These are phyloP conservation scores for Cladophialophora immunda DNA, from an alignment of 2,329 filamentous ascomycete species.

Conservation along the genomic window DNA sequence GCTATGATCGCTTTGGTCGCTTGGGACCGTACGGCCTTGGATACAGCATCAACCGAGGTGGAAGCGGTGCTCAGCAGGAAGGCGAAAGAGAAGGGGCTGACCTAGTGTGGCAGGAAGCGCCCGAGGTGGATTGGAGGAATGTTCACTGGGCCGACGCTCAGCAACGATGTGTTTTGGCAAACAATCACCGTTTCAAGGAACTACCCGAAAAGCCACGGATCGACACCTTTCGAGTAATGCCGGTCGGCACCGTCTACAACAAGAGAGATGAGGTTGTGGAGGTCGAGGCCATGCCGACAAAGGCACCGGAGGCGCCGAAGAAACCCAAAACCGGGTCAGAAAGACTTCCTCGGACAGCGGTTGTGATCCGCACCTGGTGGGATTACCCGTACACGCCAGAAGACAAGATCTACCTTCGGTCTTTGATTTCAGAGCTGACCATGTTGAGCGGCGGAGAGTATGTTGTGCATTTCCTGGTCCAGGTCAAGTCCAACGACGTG, in stretches of 20 bases:
- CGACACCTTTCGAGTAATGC: constrained; percentile 45
- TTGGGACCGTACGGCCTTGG: constrained; percentile 90
- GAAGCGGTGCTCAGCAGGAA: constrained; percentile 83
- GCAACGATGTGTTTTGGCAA: constrained; percentile 74
- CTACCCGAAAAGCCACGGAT: constrained; percentile 47
- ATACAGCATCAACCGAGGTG: constrained; percentile 80
- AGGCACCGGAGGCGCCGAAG: constrained; percentile 1
- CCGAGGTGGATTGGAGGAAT: constrained; percentile 78
- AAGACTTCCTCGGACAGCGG: constrained; percentile 68
- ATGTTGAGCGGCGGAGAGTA: constrained; percentile 84
- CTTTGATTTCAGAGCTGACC: constrained; percentile 79
- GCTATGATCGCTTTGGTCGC: constrained; percentile 90
- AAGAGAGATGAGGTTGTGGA: constrained; percentile 30
- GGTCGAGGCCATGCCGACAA: constrained; percentile 15
- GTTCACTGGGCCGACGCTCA: constrained; percentile 84
- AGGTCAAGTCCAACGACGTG: constrained; percentile 80
- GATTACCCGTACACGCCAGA: constrained; percentile 81
- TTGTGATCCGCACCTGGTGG: constrained; percentile 82
- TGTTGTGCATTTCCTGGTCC: constrained; percentile 81
- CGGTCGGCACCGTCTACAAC: constrained; percentile 28
- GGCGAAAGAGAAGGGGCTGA: constrained; percentile 84
- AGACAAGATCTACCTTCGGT: constrained; percentile 80
- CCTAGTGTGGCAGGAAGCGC: constrained; percentile 74
- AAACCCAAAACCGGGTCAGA: constrained; percentile 42
- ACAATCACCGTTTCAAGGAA: constrained; percentile 72